A percentile compares a stretch with the other conserved stretches of the same genome.
phyloP scores from a whole-genome alignment of 345 rosid genomes.

The Trapa incisa region DNA sequence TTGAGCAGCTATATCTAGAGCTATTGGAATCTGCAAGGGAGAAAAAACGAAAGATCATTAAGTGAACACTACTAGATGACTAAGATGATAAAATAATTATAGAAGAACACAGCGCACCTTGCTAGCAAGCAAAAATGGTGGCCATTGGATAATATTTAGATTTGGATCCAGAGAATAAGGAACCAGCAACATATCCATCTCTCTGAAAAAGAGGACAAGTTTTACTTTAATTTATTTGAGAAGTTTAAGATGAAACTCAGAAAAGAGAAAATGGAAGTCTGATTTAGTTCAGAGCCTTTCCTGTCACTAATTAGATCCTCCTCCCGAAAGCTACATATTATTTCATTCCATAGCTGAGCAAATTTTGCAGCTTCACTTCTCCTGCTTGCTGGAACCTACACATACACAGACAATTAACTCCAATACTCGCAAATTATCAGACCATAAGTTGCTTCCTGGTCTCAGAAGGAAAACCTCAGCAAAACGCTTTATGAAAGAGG shows the following conservation, averaged over 20 bases:
- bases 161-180: constrained; percentile 89
- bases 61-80: constrained; percentile 5
- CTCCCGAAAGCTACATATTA: constrained; percentile 89
- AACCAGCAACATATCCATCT: constrained; percentile 91
- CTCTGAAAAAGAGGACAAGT: constrained; percentile 40
- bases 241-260: constrained; percentile 3
- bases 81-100: constrained; percentile 4
- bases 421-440: neutral
- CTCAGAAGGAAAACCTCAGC: constrained; percentile 42
- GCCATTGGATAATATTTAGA: constrained; percentile 93
- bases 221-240: constrained; percentile 16
- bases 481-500: constrained; percentile 75
- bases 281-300: constrained; percentile 28
- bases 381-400: constrained; percentile 68
- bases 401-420: constrained; percentile 5
- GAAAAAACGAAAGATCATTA: constrained; percentile 1
- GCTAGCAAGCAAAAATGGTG: constrained; percentile 95
- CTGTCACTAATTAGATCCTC: constrained; percentile 97
- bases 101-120: constrained; percentile 44
- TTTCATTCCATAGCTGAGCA: constrained; percentile 97
- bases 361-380: constrained; percentile 99
- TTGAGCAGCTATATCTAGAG: constrained; percentile 91
- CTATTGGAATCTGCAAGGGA: constrained; percentile 67
- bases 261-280: constrained; percentile 2
- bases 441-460: neutral